Evolutionary conservation across 1,284 basidiomycete species (phyloP), one percentile per base, ranked within the genome.

Genomic region (Ustilago crameri): DNA sequence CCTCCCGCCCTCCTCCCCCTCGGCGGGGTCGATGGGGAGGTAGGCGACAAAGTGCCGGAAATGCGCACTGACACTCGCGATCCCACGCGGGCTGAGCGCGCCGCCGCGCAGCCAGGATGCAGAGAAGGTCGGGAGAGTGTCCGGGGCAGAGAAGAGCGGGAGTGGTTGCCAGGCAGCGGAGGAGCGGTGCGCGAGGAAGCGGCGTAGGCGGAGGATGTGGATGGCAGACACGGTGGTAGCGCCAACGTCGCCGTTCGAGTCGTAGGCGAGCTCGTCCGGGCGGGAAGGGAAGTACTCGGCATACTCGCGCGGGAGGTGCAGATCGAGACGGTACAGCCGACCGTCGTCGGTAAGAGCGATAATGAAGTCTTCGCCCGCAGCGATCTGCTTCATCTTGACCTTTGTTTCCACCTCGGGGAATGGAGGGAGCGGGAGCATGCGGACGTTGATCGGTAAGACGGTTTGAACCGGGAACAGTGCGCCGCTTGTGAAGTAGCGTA

Each of bases 31-130:
- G 89, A 84, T 89, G 87, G 62, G 91, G 87, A 32, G 91, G 18
- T 93, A 95, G 0, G 90, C 91, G 44, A 90, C 88, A 81, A 95
- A 92, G 23, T 89, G 89, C 48, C 86, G 74, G 84, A 90, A 94
- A 73, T 93, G 90, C 3, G 91, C 93, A n/a, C n/a, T n/a, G n/a
- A n/a, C n/a, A n/a, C n/a, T n/a, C n/a, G n/a, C n/a, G n/a, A n/a
- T n/a, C n/a, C n/a, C n/a, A n/a, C n/a, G n/a, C n/a, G n/a, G n/a
- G n/a, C n/a, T n/a, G n/a, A n/a, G n/a, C n/a, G n/a, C n/a, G n/a
- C n/a, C n/a, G n/a, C n/a, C n/a, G n/a, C n/a, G n/a, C n/a, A n/a
- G n/a, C n/a, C n/a, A n/a, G n/a, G n/a, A n/a, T n/a, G n/a, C n/a
- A n/a, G n/a, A n/a, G n/a, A n/a, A n/a, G n/a, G n/a, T n/a, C n/a